Evolutionary conservation across 2,329 filamentous ascomycete species (phyloP).

Genomic region (Aspergillus eucalypticola): DNA sequence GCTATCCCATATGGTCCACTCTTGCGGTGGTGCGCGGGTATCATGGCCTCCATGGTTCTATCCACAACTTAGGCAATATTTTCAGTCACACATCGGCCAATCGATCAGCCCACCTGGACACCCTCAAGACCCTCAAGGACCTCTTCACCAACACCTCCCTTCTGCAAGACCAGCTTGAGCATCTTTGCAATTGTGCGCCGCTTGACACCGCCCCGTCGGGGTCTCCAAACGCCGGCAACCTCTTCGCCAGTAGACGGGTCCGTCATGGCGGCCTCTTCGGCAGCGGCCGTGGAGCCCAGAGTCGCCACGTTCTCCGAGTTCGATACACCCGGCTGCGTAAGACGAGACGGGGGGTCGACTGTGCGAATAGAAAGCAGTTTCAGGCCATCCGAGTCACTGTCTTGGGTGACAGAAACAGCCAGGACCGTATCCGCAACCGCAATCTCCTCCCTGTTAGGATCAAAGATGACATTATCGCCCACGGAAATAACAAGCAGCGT

Average conservation of each 20-base stretch:
- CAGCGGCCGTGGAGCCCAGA: constrained; percentile 39
- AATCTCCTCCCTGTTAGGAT: constrained; percentile 86
- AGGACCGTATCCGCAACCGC: constrained; percentile 88
- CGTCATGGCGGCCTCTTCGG: constrained; percentile 45
- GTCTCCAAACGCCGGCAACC: constrained; percentile 74
- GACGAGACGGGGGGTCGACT: constrained; percentile 70
- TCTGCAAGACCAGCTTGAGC: constrained; percentile 73
- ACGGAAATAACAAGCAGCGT: constrained; percentile 88
- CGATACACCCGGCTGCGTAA: constrained; percentile 70
- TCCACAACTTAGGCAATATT: not conserved
- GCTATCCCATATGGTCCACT: too few relatives aligned
- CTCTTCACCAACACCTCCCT: constrained; percentile 80
- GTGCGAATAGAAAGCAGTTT: constrained; percentile 69
- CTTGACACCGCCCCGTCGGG: constrained; percentile 80
- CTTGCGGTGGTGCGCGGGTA: too few relatives aligned
- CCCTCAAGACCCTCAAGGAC: constrained; percentile 78
- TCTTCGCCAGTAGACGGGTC: constrained; percentile 60
- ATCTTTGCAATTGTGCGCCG: constrained; percentile 71
- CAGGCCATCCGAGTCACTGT: constrained; percentile 46
- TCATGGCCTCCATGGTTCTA: too few relatives aligned
- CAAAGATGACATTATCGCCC: constrained; percentile 87
- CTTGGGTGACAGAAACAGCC: constrained; percentile 71
- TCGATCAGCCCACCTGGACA: constrained; percentile 58
- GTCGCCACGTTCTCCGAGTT: constrained; percentile 63
- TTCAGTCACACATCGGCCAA: not conserved